Evolutionary conservation across 441 rosid genomes (phyloP), one percentile per base, ranked within the genome.

Genomic region (Rhodomyrtus psidioides): DNA sequence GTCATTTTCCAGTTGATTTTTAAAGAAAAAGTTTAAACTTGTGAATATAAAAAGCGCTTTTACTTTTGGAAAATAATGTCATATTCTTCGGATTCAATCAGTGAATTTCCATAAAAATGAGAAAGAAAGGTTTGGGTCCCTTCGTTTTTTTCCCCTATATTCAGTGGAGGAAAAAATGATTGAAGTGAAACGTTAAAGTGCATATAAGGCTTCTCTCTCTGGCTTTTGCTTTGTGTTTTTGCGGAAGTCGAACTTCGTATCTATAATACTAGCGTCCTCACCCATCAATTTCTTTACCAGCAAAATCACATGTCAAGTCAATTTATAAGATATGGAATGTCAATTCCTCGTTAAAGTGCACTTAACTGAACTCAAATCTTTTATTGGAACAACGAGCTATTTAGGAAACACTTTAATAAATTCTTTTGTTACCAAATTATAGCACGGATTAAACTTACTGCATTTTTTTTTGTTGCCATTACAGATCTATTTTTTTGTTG

Each of bases 111-210:
- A 34, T 34, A 10, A 34, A 70, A 9, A 70, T 34, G 79, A 39
- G 12, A 70, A 70, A 39, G 79, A 39, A 13, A 21, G n/a, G 79
- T 21, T 39, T 4, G n/a, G 8, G n/a, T 39, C 49, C 8, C 34
- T 70, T 65, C 6, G 9, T 0, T 21, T 34, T 6, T 9, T 0
- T 9, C 7, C 19, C 7, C 16, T 34, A 34, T 16, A 10, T 10
- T 34, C 79, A 70, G 21, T 10, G 9, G 6, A 6, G 79, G 2
- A 62, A 16, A 62, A 4, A 57, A 12, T 12, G 6, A 70, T 5
- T 39, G 79, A 70, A 70, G 49, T 10, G 49, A 46, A 70, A 70
- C 16, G n/a, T 39, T 39, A 39, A 12, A 34, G 14, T 19, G 79
- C 49, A 34, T 46, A 12, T 9, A 9, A 46, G 12, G 51, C 2